A percentile compares a stretch with the other conserved stretches of the same genome.
These are phyloP conservation scores for Teratosphaeria viscida DNA, from an alignment of 2,329 filamentous ascomycete species.

Conservation along the genomic window DNA sequence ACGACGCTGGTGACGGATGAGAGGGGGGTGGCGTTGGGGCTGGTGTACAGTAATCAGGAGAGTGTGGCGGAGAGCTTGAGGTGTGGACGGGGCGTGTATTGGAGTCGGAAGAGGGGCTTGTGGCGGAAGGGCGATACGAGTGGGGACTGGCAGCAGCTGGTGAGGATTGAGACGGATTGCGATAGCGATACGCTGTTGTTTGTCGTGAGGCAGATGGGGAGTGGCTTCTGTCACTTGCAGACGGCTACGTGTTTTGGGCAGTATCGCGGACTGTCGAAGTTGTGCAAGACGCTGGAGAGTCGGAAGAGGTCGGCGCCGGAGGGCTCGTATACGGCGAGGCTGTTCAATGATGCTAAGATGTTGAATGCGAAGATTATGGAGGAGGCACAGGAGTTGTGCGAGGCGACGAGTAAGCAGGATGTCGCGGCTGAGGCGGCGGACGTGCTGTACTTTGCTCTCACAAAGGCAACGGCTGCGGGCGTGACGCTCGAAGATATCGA, in stretches of 20 bases:
- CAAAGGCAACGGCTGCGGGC: constrained; percentile 75
- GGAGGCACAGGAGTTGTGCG: constrained; percentile 88
- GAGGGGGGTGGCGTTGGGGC: constrained; percentile 67
- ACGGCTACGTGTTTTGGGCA: constrained; percentile 89
- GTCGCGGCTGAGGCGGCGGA: constrained; percentile 92
- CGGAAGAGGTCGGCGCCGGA: constrained; percentile 73
- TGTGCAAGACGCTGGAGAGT: constrained; percentile 76
- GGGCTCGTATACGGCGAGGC: constrained; percentile 84
- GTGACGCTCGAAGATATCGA: constrained; percentile 85
- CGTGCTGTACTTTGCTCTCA: constrained; percentile 88
- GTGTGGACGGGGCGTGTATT: constrained; percentile 79
- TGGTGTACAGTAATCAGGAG: constrained; percentile 90
- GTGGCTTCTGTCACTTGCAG: constrained; percentile 84
- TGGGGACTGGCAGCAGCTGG: constrained; percentile 82
- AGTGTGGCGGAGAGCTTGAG: constrained; percentile 78
- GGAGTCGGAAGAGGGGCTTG: constrained; percentile 86
- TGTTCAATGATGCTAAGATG: constrained; percentile 87
- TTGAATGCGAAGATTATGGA: constrained; percentile 96
- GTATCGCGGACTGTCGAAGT: constrained; percentile 65
- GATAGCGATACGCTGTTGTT: constrained; percentile 89
- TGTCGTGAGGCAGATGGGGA: constrained; percentile 77
- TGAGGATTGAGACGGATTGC: constrained; percentile 79
- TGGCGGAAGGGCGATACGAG: constrained; percentile 97
- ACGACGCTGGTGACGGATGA: constrained; percentile 89
- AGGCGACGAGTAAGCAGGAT: constrained; percentile 70